phyloP scores from a whole-genome alignment of 2,329 filamentous ascomycete species.

The Ophiostoma sp. region DNA sequence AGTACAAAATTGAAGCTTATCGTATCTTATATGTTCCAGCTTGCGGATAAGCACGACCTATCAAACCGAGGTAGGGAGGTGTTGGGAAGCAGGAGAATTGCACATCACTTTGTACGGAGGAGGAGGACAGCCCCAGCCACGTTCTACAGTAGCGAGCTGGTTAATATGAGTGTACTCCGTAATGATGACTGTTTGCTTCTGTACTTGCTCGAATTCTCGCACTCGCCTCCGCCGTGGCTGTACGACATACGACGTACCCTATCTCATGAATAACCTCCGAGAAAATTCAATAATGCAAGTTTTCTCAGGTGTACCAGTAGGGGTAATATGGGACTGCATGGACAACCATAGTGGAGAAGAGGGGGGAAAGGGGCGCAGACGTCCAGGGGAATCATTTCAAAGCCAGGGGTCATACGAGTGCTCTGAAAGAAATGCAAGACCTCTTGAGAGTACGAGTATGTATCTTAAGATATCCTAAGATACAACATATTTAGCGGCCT shows the following conservation, averaged over 20 bases:
- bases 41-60: too few species aligned
- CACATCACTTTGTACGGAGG: not conserved
- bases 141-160: too few species aligned
- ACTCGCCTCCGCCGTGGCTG: not conserved
- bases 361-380: slow-evolving; percentile 11
- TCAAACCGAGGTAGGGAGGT: too few species aligned
- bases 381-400: not conserved
- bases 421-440: not conserved
- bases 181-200: too few species aligned
- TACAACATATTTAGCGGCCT: too few species aligned
- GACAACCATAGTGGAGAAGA: slow-evolving; percentile 15
- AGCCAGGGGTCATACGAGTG: not conserved
- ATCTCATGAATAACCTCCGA: not conserved
- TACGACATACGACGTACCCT: too few species aligned
- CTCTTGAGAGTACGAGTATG: not conserved
- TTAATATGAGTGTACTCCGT: not conserved
- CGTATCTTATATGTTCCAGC: too few species aligned
- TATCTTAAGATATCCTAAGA: not conserved
- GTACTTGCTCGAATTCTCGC: slow-evolving; percentile 9
- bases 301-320: slow-evolving; percentile 1
- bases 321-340: not conserved
- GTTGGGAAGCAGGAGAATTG: not conserved
- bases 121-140: too few species aligned
- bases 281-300: not conserved
- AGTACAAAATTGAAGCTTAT: too few species aligned